These are phyloP conservation scores for Diaporthe nobilis DNA, from an alignment of 2,329 filamentous ascomycete genomes.

Conservation along the genomic window DNA sequence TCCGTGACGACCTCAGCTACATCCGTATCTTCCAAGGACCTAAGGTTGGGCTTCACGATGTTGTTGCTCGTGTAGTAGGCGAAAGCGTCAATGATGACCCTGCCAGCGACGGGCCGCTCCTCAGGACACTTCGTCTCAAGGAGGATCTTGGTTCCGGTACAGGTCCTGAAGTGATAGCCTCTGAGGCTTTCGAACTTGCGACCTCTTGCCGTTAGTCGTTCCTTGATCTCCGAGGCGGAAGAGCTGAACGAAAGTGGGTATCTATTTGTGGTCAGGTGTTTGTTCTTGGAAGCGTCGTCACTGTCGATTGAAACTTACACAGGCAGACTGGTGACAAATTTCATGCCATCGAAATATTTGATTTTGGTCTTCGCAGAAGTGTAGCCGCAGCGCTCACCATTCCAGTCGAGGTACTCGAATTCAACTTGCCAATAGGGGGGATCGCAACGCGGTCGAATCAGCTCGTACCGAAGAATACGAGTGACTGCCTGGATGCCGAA, in stretches of 20 bases:
- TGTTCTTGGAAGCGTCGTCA: neutral
- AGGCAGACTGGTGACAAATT: conserved; percentile 47
- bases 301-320: conserved; percentile 36
- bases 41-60: conserved; percentile 49
- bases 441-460: conserved; percentile 17
- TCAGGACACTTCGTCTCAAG: conserved; percentile 47
- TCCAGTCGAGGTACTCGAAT: conserved; percentile 55
- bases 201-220: conserved; percentile 49
- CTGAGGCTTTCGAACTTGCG: conserved; percentile 51
- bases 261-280: neutral
- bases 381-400: conserved; percentile 51
- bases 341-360: conserved; percentile 47
- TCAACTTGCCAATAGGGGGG: conserved; percentile 47
- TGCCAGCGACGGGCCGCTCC: conserved; percentile 49
- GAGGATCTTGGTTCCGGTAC: conserved; percentile 49
- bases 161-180: conserved; percentile 52
- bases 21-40: conserved; percentile 40
- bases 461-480: conserved; percentile 51
- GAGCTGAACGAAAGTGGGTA: conserved; percentile 49
- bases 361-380: conserved; percentile 46
- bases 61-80: conserved; percentile 53
- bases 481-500: conserved; percentile 54
- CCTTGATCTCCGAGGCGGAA: conserved; percentile 46
- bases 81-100: conserved; percentile 53
- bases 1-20: conserved; percentile 31